Percentiles rank a stretch among this genome's conserved stretches.
Conservation (phyloP, 805 yeast species). For the Tetrapisispora namnaoensis region DNA sequence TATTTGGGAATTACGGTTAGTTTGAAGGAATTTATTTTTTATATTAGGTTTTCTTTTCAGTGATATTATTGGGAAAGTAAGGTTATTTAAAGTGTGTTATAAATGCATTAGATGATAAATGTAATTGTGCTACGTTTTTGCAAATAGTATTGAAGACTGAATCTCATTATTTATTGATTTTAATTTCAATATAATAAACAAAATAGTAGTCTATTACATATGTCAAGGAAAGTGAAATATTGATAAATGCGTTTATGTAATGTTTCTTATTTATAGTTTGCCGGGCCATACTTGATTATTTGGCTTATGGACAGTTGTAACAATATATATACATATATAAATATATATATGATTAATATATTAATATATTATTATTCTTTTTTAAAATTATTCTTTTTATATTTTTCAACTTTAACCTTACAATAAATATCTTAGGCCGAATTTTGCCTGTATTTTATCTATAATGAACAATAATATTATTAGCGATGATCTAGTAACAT, state of each 20-base stretch:
- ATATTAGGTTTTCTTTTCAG: not conserved
- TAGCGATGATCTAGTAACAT: too few relatives aligned
- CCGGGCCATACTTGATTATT: not conserved
- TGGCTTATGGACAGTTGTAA: constrained; percentile 1
- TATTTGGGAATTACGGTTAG: not conserved
- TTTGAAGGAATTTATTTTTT: not conserved
- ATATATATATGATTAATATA: not conserved
- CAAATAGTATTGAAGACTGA: not conserved
- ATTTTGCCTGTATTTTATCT: not conserved
- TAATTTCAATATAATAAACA: too few relatives aligned
- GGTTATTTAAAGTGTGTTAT: not conserved
- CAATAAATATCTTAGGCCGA: not conserved
- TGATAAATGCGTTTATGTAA: not conserved
- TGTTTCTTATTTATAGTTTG: not conserved
- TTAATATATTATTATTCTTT: too few relatives aligned
- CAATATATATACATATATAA: not conserved
- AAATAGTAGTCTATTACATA: too few relatives aligned
- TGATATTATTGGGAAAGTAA: not conserved
- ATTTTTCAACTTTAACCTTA: not conserved
- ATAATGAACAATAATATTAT: too few relatives aligned
- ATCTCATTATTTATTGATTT: not conserved
- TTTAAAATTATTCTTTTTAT: too few relatives aligned
- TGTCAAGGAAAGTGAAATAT: not conserved
- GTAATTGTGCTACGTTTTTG: too few relatives aligned
- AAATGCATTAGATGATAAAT: not conserved